Evolutionary conservation across 768 basidiomycete species (phyloP), one percentile per base, ranked within the genome.

Genomic region (Mycena sanguinolenta): DNA sequence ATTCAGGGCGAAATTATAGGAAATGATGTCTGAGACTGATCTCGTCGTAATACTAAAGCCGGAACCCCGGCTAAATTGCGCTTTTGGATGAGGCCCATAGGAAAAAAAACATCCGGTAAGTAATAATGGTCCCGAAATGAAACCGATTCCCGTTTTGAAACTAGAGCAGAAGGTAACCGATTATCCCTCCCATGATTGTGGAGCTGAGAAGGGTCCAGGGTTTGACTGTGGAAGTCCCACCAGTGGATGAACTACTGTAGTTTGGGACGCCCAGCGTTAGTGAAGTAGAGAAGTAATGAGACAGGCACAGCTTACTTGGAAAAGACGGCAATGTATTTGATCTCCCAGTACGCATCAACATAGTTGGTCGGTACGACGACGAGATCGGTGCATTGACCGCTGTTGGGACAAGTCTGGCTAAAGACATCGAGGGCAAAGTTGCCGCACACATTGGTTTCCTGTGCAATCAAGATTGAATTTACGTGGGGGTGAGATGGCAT

Each of bases 291-390:
- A 44, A 38, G 14, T n/a, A 44, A 28, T 17, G 23, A 44, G 39
- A 9, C 42, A 14, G 39, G 58, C 32, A 9, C 17, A 54, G 58
- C 60, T 46, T 10, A 70, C 69, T 53, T 69, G 50, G 71, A 25
- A 61, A 73, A 85, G 8, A 84, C 76, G 38, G 80, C 79, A 63
- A 86, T 71, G 39, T 79, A 82, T 54, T 80, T 77, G 74, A 86
- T 79, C 75, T 85, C 84, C 66, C 84, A 86, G 74, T 81, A 81
- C 3, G 82, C 81, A 44, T 72, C 75, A 69, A 75, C 75, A 73
- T 80, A 83, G 72, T 81, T 80, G 28, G 76, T 50, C 2, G 75
- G 74, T 68, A 79, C 80, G 14, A 49, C 27, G 25, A 74, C 72
- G 19, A 74, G 58, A 17, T 82, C 79, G 73, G 82, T 81, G 76